Evolutionary conservation across 352 stramenopile genomes (phyloP).

Genomic region (Detonula confervacea): DNA sequence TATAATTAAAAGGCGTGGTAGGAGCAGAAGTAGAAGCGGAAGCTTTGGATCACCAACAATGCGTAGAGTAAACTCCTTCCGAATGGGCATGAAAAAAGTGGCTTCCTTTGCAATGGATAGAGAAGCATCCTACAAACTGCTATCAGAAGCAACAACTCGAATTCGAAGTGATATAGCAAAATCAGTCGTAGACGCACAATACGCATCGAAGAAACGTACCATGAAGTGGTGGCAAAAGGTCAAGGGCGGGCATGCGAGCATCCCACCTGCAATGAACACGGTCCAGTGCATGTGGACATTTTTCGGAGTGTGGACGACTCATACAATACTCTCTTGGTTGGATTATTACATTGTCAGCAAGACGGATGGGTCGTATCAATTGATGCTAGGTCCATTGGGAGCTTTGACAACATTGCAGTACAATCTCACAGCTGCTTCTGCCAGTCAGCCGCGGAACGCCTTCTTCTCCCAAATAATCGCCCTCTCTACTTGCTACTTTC

Average conservation of each 20-base stretch:
- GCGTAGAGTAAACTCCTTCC: slow-evolving; percentile 10
- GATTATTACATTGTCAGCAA: slow-evolving; percentile 18
- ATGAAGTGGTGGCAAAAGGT: slow-evolving; percentile 22
- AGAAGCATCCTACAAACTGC: no score
- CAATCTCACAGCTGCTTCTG: slow-evolving; percentile 63
- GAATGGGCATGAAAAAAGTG: background rate
- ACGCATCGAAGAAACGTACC: slow-evolving; percentile 1
- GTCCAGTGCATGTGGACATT: slow-evolving; percentile 32
- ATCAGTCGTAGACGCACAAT: no score
- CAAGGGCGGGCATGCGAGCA: slow-evolving; percentile 11
- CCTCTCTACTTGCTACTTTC: slow-evolving; percentile 26
- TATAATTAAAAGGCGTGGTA: background rate
- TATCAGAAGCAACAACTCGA: slow-evolving; percentile 10
- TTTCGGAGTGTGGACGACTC: slow-evolving; percentile 30
- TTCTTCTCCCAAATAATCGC: slow-evolving; percentile 57
- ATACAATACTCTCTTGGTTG: slow-evolving; percentile 33
- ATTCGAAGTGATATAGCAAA: slow-evolving; percentile 4
- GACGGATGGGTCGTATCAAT: slow-evolving; percentile 7
- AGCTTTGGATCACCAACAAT: background rate
- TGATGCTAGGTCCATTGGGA: slow-evolving; percentile 55
- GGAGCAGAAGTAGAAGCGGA: slow-evolving; percentile 10
- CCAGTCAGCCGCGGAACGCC: slow-evolving; percentile 65
- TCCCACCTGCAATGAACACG: slow-evolving; percentile 8
- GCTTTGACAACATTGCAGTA: slow-evolving; percentile 71
- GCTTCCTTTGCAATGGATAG: slow-evolving; percentile 10